phyloP scores from a whole-genome alignment of 768 basidiomycete species.

The Pseudohyphozyma bogoriensis region DNA sequence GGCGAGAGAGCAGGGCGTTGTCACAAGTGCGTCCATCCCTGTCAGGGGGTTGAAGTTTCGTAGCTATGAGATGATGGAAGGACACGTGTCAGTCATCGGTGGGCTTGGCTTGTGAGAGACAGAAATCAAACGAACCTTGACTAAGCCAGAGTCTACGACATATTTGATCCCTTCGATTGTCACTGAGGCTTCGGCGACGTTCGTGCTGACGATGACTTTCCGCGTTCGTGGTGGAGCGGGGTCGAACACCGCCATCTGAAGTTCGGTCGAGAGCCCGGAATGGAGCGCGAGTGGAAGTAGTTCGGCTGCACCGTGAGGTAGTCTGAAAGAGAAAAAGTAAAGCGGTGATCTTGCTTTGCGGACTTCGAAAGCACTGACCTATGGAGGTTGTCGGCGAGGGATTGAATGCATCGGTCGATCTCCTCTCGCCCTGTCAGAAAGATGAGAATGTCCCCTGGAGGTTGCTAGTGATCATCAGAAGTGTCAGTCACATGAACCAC shows the following conservation, averaged over 20 bases:
- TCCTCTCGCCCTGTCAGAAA: constrained; percentile 95
- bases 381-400: constrained; percentile 60
- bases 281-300: constrained; percentile 68
- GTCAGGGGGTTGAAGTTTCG: constrained; percentile 81
- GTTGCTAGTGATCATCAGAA: constrained; percentile 48
- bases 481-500: no score
- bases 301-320: constrained; percentile 45
- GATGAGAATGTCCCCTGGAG: constrained; percentile 76
- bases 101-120: not conserved
- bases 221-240: constrained; percentile 61
- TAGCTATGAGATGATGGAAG: constrained; percentile 63
- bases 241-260: constrained; percentile 78
- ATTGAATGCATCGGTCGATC: constrained; percentile 78
- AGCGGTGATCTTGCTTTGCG: no score
- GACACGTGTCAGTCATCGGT: no score
- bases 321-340: constrained; percentile 44
- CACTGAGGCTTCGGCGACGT: constrained; percentile 95
- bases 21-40: constrained; percentile 69
- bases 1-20: constrained; percentile 72
- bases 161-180: constrained; percentile 93
- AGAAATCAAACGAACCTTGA: constrained; percentile 55
- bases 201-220: constrained; percentile 86
- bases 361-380: not conserved
- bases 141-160: constrained; percentile 88
- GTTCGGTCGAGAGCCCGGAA: constrained; percentile 75